These are phyloP conservation scores for Daldinia loculata DNA, from an alignment of 495 filamentous ascomycete genomes.

Conservation along the genomic window DNA sequence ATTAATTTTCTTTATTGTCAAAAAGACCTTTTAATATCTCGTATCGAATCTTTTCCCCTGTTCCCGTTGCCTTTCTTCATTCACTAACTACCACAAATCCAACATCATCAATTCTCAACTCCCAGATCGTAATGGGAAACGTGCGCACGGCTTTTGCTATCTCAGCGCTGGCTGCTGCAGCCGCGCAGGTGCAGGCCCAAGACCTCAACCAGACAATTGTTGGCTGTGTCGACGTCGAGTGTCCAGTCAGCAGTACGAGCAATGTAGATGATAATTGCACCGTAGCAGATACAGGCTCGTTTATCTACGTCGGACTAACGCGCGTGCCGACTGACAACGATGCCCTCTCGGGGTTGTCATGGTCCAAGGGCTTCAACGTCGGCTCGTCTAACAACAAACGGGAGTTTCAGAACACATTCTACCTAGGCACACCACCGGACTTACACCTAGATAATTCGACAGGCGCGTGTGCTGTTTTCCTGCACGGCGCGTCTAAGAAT, in stretches of 20 bases:
- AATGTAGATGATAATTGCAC: constrained; percentile 35
- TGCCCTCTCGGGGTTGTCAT: constrained; percentile 34
- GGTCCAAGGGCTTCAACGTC: constrained; percentile 37
- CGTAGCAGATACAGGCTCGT: constrained; percentile 34
- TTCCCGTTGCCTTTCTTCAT: neutral
- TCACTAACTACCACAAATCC: neutral
- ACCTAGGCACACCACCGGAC: constrained; percentile 31
- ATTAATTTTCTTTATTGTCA: neutral
- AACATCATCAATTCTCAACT: neutral
- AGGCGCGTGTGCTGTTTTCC: constrained; percentile 35
- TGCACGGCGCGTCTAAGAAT: constrained; percentile 18
- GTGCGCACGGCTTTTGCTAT: constrained; percentile 10
- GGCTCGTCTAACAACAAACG: neutral
- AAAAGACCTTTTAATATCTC: constrained; percentile 1
- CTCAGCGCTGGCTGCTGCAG: constrained; percentile 6
- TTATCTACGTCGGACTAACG: constrained; percentile 30
- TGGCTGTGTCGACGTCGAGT: constrained; percentile 37
- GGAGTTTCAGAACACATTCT: constrained; percentile 30
- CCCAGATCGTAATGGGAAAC: neutral
- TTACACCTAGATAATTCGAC: constrained; percentile 8
- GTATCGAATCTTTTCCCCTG: neutral
- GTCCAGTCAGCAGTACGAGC: constrained; percentile 21
- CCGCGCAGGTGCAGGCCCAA: constrained; percentile 19
- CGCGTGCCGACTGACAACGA: constrained; percentile 19
- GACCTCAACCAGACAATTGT: constrained; percentile 41